phyloP scores from a whole-genome alignment of 495 filamentous ascomycete genomes.

The Hypoxylon cercidicola region DNA sequence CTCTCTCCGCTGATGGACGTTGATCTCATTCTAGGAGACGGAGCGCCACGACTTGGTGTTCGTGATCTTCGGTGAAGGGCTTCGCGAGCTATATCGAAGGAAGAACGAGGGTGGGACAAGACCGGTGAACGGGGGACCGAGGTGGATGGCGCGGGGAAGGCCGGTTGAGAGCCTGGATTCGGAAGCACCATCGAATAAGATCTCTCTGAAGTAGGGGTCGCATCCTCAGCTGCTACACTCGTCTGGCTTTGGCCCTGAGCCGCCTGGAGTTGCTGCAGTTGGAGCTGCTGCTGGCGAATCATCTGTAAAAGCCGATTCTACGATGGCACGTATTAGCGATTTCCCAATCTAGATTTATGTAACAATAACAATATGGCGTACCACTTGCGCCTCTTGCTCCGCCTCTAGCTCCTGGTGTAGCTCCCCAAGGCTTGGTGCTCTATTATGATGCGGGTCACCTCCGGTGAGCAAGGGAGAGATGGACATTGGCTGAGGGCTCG shows the following conservation, averaged over 20 bases:
- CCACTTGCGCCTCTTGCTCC: slow-evolving; percentile 95
- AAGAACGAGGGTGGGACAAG: slow-evolving; percentile 64
- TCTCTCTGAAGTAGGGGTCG: slow-evolving; percentile 72
- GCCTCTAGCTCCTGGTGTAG: slow-evolving; percentile 94
- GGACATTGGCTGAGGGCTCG: slow-evolving; percentile 67
- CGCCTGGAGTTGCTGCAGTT: slow-evolving; percentile 74
- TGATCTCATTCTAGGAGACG: slow-evolving; percentile 62
- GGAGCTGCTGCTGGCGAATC: slow-evolving; percentile 87
- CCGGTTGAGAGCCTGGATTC: slow-evolving; percentile 31
- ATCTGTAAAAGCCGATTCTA: slow-evolving; percentile 89
- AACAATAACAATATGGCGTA: slow-evolving; percentile 49
- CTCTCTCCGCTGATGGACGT: slow-evolving; percentile 65
- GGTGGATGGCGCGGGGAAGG: slow-evolving; percentile 38
- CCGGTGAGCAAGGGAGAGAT: slow-evolving; percentile 67
- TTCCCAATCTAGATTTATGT: background rate
- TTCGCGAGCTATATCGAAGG: slow-evolving; percentile 66
- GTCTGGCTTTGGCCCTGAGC: slow-evolving; percentile 56
- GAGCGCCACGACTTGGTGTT: slow-evolving; percentile 66
- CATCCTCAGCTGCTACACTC: slow-evolving; percentile 71
- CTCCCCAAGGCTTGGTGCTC: slow-evolving; percentile 87
- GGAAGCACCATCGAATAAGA: slow-evolving; percentile 60
- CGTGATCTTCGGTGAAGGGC: slow-evolving; percentile 64
- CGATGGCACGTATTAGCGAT: slow-evolving; percentile 14
- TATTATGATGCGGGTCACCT: slow-evolving; percentile 69
- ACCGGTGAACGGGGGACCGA: slow-evolving; percentile 64